Percentiles rank a stretch among this genome's conserved stretches.
Evolutionary conservation across 208 protist genomes (phyloP).

Genomic region (Leishmania tarentolae): DNA sequence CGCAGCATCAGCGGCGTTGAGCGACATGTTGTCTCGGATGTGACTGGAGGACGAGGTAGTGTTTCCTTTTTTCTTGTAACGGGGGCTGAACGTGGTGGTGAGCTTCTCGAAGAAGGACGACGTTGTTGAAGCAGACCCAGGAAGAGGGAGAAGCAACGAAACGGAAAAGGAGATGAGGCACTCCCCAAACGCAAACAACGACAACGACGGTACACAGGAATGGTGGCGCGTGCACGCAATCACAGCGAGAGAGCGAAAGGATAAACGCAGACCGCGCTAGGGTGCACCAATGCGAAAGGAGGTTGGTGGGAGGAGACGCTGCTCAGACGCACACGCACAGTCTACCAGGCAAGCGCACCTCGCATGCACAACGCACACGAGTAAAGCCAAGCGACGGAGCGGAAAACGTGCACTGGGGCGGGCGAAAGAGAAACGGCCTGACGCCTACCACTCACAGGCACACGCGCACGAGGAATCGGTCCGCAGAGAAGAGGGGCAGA

Average conservation of each 20-base stretch:
- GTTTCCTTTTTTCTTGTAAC: slow-evolving; percentile 33
- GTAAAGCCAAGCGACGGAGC: background rate
- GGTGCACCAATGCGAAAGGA: background rate
- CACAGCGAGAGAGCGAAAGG: background rate
- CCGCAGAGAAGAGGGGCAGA: background rate
- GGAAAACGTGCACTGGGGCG: background rate
- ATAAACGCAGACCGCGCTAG: background rate
- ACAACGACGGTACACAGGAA: background rate
- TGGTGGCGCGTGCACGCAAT: background rate
- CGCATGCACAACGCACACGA: background rate
- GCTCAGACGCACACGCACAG: background rate
- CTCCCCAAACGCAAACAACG: background rate
- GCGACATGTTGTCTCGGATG: slow-evolving; percentile 41
- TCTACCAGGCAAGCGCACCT: background rate
- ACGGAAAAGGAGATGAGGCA: background rate
- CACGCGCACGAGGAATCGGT: background rate
- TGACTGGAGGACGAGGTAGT: slow-evolving; percentile 20
- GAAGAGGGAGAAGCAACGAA: background rate
- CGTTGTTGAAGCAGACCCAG: slow-evolving; percentile 2
- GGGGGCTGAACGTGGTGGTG: slow-evolving; percentile 24
- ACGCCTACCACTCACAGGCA: background rate
- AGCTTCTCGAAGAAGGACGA: slow-evolving; percentile 31
- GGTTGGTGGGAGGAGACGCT: background rate
- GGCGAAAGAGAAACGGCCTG: background rate
- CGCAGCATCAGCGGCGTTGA: slow-evolving; percentile 62